Base-by-base conservation (phyloP, 1,284 basidiomycete species). In the Cutaneotrichosporon dermatis region DNA sequence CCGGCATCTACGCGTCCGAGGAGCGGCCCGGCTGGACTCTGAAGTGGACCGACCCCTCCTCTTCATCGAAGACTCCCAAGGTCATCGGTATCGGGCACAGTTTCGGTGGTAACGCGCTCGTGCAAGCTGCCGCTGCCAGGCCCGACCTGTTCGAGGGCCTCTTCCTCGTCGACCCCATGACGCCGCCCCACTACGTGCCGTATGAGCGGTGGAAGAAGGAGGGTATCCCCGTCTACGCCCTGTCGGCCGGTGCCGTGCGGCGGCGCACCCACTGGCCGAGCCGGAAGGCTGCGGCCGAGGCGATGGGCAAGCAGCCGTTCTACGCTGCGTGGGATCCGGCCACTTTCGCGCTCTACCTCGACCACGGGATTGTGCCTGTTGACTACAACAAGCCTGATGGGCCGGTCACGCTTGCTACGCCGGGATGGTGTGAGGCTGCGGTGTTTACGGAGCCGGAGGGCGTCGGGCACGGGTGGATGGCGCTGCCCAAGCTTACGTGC, bases 61-160 rank as follows among this genome's bases (percentile, higher is more conserved):
- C 2, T 3, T 25, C 25, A 3, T 25, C 25, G 25, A 25, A 25
- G 25, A 25, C 39, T 34, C 51, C 65, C 25, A 25, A 25, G 25
- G 64, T 74, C n/a, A 62, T 92, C 16, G 84, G 81, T 0, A 76
- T 92, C 2, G 92, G 90, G 0, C 91, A 95, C 72, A 92, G 89
- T 0, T 86, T 89, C 60, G 89, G 90, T 16, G 89, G 88, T 3
- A 86, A 85, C 64, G 83, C 84, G 3, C 80, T 82, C 81, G 67
- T 73, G 6, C 82, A 87, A 37, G 86, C 85, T 1, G 86, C 88
- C 3, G 64, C 86, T n/a, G 81, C 83, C 12, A 77, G 81, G 56
- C 90, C 91, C 0, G 78, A 80, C 1, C 77, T 94, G 10, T 91
- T 93, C 77, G 81, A 85, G 25, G 83, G 83, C 0, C 76, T 95